Base-by-base conservation (phyloP, 108 stramenopile genomes). In the Conticribra weissflogii region DNA sequence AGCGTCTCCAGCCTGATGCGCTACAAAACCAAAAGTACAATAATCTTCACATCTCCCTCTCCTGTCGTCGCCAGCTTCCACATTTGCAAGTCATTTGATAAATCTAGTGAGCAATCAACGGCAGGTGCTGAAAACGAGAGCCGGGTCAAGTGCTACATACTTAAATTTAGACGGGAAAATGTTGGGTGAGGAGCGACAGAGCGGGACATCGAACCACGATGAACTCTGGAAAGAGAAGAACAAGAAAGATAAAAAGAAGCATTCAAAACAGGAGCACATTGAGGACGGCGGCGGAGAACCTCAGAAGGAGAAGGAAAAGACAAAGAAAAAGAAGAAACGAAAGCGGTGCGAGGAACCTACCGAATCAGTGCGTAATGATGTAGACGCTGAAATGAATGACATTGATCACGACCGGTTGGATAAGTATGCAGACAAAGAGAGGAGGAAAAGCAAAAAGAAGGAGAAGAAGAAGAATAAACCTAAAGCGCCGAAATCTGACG, bases 281-380 rank as follows among this genome's bases (percentile, higher is more conserved):
- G 28, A 25, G 3, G 22, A 54, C 25, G 33, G 5, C 3, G 16
- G 44, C 18, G 53, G 1, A 32, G 3, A 57, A 2, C 1, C 3
- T 57, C 25, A 54, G 34, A 41, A 54, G 32, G 24, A n/a, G 30
- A 62, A 61, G 71, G 54, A 60, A 49, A 53, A 16, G 33, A 60
- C 24, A 27, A 62, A 45, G 53, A 25, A 54, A 15, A 46, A 34
- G 15, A 59, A 59, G 16, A 12, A 21, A 25, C n/a, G n/a, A 47
- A 46, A 25, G 4, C 4, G n/a, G 36, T 9, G 12, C 22, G 59
- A 44, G 9, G 34, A 16, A 23, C 22, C 15, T 18, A 3, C 3
- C 21, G 16, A n/a, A n/a, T n/a, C n/a, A n/a, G n/a, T n/a, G n/a
- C n/a, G 36, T 60, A 41, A 36, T 41, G 59, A 44, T 21, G 16